Conservation (phyloP, 2,329 filamentous ascomycete genomes). For the Fusarium coicis region DNA sequence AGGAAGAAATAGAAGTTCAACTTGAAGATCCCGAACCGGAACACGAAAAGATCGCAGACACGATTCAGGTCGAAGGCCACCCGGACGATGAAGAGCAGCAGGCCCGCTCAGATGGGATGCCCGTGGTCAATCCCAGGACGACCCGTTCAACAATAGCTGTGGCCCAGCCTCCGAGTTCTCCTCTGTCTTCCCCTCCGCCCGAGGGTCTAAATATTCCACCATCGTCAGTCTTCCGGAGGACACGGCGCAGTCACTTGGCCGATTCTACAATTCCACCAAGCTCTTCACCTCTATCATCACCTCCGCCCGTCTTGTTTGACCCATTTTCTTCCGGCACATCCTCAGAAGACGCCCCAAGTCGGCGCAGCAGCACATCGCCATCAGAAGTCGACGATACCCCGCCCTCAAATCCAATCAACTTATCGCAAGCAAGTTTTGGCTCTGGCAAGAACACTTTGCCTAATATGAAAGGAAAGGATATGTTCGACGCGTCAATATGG, state of each 20-base stretch:
- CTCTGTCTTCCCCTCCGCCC: conserved; percentile 52
- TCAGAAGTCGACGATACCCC: conserved; percentile 60
- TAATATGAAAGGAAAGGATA: conserved; percentile 75
- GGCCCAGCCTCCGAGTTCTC: conserved; percentile 46
- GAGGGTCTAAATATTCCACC: conserved; percentile 46
- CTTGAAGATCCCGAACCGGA: conserved; percentile 26
- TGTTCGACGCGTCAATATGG: conserved; percentile 79
- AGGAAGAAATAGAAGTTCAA: conserved; percentile 42
- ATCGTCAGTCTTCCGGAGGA: conserved; percentile 40
- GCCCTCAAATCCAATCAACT: conserved; percentile 52
- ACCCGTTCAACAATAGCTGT: conserved; percentile 37
- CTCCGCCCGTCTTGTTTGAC: conserved; percentile 64
- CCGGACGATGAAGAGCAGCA: conserved; percentile 28
- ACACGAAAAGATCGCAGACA: conserved; percentile 30
- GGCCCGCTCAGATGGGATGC: conserved; percentile 1
- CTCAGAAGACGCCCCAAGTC: conserved; percentile 50
- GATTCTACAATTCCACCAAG: conserved; percentile 45
- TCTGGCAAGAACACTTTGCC: conserved; percentile 56
- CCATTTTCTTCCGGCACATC: conserved; percentile 56
- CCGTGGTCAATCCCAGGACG: conserved; percentile 29
- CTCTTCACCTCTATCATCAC: conserved; percentile 69
- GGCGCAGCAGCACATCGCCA: conserved; percentile 52
- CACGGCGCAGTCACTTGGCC: conserved; percentile 36
- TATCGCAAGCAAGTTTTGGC: conserved; percentile 52
- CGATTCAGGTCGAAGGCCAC: conserved; percentile 28